Base-by-base conservation (phyloP, 2,329 filamentous ascomycete species). In the Sodiomyces alkalinus region DNA sequence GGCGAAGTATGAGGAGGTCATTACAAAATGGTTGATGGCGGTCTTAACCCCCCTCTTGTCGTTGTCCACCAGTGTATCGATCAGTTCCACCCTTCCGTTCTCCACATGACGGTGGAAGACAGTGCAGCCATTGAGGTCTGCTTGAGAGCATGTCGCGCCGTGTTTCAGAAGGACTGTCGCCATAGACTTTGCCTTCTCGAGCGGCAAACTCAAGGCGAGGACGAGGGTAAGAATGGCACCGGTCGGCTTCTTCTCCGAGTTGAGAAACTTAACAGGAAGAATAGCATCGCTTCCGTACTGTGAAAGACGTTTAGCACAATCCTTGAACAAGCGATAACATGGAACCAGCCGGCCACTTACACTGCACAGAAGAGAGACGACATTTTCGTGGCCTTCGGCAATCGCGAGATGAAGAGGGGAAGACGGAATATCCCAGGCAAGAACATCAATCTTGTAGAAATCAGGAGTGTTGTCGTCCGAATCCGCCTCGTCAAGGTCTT, bases 391-490 rank as follows among this genome's bases (percentile, higher is more conserved):
- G 0, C 80, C 81, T 34, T 71, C 68, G 2, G 80, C 48, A 34
- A 92, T 83, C 6, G 83, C 83, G 17, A 85, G 62, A 47, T 92
- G 83, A 5, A 92, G 60, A 2, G 83, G 72, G 9, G 77, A 79
- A 32, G 73, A 69, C 4, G 74, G 71, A 5, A 63, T 67, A 41
- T 92, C 82, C 83, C 83, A 92, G 2, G 80, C 71, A n/a, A 80
- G 46, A 2, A 78, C 67, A 38, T 92, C 75, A 34, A 86, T 64
- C 39, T 90, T 73, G 47, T 80, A 87, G 29, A 86, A 67, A 48
- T 92, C 81, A 1, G 81, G 80, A 13, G 80, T 77, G 7, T 76
- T 63, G 2, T 71, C 62, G 14, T 67, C 57, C 6, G 43, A 42
- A 6, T 72, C 68, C 5, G 74, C 67, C 2, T 62, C 40, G 7